These are phyloP conservation scores for Rutidosis leptorrhynchoides DNA, from an alignment of 129 eudicot genomes.

Conservation along the genomic window DNA sequence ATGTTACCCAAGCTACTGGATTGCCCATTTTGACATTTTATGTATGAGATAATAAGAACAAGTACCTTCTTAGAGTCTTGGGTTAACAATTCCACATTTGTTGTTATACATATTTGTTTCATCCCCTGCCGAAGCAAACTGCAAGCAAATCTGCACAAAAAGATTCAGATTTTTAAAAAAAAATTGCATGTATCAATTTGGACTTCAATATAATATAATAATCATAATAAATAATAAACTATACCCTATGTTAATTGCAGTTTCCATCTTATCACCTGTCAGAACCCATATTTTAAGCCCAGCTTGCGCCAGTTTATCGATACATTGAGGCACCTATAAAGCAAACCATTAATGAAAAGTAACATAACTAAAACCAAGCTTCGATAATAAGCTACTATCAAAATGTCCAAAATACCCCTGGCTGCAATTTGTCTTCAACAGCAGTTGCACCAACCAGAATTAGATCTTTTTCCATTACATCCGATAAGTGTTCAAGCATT, in stretches of 20 bases:
- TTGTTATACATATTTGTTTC: constrained; percentile 75
- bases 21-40: not conserved
- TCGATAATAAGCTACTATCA: not conserved
- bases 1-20: not conserved
- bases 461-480: constrained; percentile 71
- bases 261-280: constrained; percentile 98
- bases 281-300: constrained; percentile 96
- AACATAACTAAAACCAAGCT: not conserved
- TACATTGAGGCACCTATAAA: constrained; percentile 86
- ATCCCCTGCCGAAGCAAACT: constrained; percentile 95
- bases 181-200: not conserved
- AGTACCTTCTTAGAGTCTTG: constrained; percentile 57
- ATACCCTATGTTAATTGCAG: constrained; percentile 94
- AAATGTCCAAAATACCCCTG: constrained; percentile 50
- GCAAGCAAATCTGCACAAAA: constrained; percentile 68
- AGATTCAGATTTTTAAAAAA: not conserved
- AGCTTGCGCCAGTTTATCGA: constrained; percentile 95
- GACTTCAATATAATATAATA: too few species aligned
- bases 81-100: constrained; percentile 41
- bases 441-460: constrained; percentile 95
- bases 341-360: not conserved
- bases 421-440: constrained; percentile 87
- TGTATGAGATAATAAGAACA: constrained; percentile 10
- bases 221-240: too few species aligned
- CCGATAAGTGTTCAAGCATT: constrained; percentile 68